Conservation (phyloP, 1,139 yeast genomes). For the Geotrichum fermentans region DNA sequence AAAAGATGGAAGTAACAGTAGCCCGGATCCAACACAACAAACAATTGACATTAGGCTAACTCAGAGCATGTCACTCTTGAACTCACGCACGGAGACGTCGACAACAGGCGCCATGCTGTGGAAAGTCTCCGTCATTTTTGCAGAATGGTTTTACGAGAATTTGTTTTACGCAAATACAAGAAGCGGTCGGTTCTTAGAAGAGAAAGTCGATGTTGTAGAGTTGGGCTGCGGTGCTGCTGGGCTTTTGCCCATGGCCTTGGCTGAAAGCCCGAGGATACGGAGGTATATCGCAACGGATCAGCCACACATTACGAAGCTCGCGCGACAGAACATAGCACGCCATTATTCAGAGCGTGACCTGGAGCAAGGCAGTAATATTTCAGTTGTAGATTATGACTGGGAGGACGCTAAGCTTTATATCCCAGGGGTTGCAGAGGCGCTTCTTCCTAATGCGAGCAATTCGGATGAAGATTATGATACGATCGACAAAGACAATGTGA, state of each 20-base stretch:
- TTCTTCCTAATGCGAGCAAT: background rate
- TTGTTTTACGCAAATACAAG: background rate
- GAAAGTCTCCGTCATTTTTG: constrained; percentile 50
- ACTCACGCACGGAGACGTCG: constrained; percentile 42
- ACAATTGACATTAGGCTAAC: constrained; percentile 24
- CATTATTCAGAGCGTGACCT: constrained; percentile 3
- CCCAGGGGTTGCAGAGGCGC: constrained; percentile 2
- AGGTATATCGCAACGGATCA: constrained; percentile 62
- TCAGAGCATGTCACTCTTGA: constrained; percentile 38
- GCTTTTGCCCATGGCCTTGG: constrained; percentile 47
- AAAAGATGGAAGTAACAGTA: background rate
- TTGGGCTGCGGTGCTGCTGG: constrained; percentile 68
- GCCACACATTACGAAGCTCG: constrained; percentile 49
- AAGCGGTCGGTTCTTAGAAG: constrained; percentile 17
- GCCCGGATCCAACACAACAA: background rate
- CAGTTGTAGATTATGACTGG: constrained; percentile 61
- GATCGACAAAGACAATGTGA: constrained; percentile 6
- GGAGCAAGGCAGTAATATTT: constrained; percentile 32
- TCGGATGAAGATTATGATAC: constrained; percentile 16
- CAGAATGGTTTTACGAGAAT: constrained; percentile 46
- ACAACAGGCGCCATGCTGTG: constrained; percentile 71
- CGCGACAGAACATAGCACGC: constrained; percentile 43
- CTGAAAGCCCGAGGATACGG: constrained; percentile 32
- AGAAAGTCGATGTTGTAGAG: constrained; percentile 45
- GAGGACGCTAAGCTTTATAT: constrained; percentile 41